phyloP scores from a whole-genome alignment of 2,329 filamentous ascomycete species.

The Purpureocillium takamizusanense region DNA sequence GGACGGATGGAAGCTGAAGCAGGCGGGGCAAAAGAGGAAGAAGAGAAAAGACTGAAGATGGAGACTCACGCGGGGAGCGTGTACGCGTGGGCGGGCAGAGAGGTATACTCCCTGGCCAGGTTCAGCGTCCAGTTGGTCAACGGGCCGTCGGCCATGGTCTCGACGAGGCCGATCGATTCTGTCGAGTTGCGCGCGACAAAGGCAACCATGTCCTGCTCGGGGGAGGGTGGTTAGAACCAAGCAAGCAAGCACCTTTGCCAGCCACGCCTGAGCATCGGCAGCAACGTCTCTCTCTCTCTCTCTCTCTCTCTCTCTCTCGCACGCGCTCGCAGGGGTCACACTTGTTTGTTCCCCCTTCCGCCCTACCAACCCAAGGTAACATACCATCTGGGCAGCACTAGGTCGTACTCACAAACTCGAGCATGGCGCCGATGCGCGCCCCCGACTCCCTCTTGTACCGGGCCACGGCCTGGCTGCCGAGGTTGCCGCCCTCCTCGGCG shows the following conservation, averaged over 20 bases:
- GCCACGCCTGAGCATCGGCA: too few species aligned
- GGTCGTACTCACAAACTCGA: constrained; percentile 46
- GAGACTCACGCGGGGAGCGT: constrained; percentile 18
- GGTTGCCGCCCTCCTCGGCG: constrained; percentile 66
- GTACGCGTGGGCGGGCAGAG: constrained; percentile 23
- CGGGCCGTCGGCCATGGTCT: constrained; percentile 24
- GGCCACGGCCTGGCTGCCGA: constrained; percentile 57
- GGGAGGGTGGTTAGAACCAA: too few species aligned
- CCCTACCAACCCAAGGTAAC: constrained; percentile 67
- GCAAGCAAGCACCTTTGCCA: too few species aligned
- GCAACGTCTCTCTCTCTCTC: too few species aligned
- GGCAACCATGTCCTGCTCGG: constrained; percentile 37
- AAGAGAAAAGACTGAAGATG: too few species aligned
- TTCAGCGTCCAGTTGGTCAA: constrained; percentile 25
- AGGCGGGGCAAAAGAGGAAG: too few species aligned
- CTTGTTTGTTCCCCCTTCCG: too few species aligned
- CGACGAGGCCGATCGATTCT: constrained; percentile 29
- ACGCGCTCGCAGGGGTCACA: too few species aligned
- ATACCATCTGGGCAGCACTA: constrained; percentile 55
- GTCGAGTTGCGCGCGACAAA: constrained; percentile 26
- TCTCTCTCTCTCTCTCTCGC: too few species aligned
- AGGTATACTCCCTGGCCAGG: constrained; percentile 25
- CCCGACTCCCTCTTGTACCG: constrained; percentile 53
- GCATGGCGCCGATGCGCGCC: constrained; percentile 61
- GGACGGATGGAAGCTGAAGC: too few species aligned